phyloP scores from a whole-genome alignment of 139 green algal genomes.

The Astrephomene gubernaculifera region DNA sequence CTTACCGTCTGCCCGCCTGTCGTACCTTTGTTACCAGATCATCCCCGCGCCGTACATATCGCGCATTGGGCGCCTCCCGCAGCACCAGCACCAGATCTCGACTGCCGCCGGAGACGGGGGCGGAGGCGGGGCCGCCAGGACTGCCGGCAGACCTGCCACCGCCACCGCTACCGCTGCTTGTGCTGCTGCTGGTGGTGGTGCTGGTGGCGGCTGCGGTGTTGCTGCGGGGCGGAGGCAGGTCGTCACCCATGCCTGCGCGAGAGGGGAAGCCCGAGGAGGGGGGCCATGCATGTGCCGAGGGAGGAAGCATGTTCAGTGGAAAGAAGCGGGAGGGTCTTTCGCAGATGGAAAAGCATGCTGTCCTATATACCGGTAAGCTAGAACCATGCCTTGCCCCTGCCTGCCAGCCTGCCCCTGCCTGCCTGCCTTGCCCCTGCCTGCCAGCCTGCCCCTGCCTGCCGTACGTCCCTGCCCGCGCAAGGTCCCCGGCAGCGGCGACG shows the following conservation, averaged over 20 bases:
- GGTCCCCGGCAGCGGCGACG: too few relatives aligned
- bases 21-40: slow-evolving; percentile 37
- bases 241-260: slow-evolving; percentile 7
- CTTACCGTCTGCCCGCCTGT: not conserved
- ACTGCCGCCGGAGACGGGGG: not conserved
- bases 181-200: not conserved
- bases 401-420: too few relatives aligned
- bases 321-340: too few relatives aligned
- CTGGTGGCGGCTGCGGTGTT: too few relatives aligned
- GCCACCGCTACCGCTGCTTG: not conserved
- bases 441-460: too few relatives aligned
- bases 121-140: not conserved
- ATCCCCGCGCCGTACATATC: slow-evolving; percentile 34
- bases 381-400: too few relatives aligned
- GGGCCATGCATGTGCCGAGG: too few relatives aligned
- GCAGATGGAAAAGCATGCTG: too few relatives aligned
- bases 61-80: slow-evolving; percentile 18
- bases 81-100: slow-evolving; percentile 25
- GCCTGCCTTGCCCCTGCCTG: too few relatives aligned
- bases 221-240: not conserved
- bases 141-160: not conserved
- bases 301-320: too few relatives aligned
- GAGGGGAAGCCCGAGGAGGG: not conserved
- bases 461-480: too few relatives aligned
- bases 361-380: too few relatives aligned